Conservation (phyloP, 1,284 basidiomycete genomes). For the Vanrija humicola region DNA sequence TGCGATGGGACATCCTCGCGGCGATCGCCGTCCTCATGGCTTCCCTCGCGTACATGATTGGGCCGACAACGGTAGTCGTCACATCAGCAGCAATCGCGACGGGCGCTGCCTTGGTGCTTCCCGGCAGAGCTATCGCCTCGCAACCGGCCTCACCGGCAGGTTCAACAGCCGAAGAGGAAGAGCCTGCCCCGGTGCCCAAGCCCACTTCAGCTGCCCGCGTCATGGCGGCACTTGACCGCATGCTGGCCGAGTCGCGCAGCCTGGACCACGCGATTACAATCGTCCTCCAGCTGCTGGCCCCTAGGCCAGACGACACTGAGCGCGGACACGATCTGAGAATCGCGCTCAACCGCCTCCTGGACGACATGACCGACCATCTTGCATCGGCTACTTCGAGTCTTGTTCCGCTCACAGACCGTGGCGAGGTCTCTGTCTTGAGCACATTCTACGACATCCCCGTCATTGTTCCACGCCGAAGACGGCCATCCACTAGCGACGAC, state of each 20-base stretch:
- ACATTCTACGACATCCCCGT: slow-evolving; percentile 46
- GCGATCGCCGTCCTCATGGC: not conserved
- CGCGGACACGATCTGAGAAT: slow-evolving; percentile 30
- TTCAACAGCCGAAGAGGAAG: not conserved
- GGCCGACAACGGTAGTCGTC: slow-evolving; percentile 1
- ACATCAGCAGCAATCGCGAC: slow-evolving; percentile 5
- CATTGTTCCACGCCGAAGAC: not conserved
- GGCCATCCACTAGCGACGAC: slow-evolving; percentile 6
- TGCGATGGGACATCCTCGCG: slow-evolving; percentile 3
- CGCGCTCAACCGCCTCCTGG: slow-evolving; percentile 31
- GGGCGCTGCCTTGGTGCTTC: slow-evolving; percentile 4
- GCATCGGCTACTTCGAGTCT: slow-evolving; percentile 34
- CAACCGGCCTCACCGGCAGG: not conserved
- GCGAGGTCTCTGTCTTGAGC: slow-evolving; percentile 32
- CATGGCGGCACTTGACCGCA: slow-evolving; percentile 6
- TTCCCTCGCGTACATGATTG: not conserved
- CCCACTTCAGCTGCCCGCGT: not conserved
- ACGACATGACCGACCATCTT: slow-evolving; percentile 40
- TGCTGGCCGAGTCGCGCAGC: slow-evolving; percentile 22
- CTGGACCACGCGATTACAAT: slow-evolving; percentile 25
- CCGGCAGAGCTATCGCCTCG: not conserved
- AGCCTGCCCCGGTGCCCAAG: not conserved
- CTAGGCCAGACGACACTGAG: slow-evolving; percentile 17
- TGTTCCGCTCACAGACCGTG: slow-evolving; percentile 29
- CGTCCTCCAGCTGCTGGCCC: slow-evolving; percentile 23